Evolutionary conservation across 306 rosid species (phyloP).

Genomic region (Pyrus pyrifolia): DNA sequence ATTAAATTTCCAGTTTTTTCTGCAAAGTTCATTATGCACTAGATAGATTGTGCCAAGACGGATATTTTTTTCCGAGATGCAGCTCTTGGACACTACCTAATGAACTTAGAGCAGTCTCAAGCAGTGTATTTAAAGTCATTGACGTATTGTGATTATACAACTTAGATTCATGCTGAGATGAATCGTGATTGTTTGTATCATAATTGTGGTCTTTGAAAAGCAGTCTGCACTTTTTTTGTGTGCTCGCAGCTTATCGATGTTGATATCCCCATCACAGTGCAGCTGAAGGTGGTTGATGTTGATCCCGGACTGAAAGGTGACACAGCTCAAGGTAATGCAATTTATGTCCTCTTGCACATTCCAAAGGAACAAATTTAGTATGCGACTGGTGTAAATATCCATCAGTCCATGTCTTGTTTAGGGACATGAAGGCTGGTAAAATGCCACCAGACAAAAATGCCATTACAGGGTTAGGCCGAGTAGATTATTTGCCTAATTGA

Average conservation of each 20-base stretch:
- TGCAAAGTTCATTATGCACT: not conserved
- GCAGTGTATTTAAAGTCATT: conserved; percentile 12
- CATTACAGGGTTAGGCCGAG: not conserved
- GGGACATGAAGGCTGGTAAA: not conserved
- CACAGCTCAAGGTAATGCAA: conserved; percentile 68
- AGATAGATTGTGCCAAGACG: not conserved
- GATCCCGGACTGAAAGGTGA: conserved; percentile 88
- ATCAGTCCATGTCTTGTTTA: conserved; percentile 1
- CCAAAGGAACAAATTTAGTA: conserved; percentile 4
- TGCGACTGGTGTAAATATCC: conserved; percentile 2
- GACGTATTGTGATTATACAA: not conserved
- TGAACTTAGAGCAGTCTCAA: not conserved
- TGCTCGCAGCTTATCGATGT: conserved; percentile 67
- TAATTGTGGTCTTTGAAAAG: not conserved
- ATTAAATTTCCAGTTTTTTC: not conserved
- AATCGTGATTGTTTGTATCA: not conserved
- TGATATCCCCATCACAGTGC: conserved; percentile 63
- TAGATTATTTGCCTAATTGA: not conserved
- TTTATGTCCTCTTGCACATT: conserved; percentile 10
- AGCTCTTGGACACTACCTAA: not conserved
- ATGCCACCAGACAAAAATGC: not conserved
- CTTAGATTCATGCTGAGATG: conserved; percentile 3
- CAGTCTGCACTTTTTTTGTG: conserved; percentile 2
- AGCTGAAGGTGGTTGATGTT: conserved; percentile 57
- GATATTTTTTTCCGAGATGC: not conserved